Evolutionary conservation across 208 protist genomes (phyloP).

Genomic region (Acanthamoeba rhysodes): DNA sequence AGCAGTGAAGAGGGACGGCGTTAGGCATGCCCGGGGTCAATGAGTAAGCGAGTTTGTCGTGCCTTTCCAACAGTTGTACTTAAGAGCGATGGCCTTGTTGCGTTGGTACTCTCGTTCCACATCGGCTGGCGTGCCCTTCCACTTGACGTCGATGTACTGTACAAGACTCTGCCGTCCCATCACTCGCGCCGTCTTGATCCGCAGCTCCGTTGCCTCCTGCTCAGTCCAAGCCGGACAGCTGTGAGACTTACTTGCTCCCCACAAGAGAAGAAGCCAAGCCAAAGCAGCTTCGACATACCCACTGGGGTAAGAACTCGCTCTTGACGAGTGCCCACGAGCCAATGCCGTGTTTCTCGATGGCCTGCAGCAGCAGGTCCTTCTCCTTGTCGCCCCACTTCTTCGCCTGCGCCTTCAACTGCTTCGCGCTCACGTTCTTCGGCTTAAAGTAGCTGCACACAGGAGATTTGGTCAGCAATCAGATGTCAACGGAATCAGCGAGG

Average conservation of each 20-base stretch:
- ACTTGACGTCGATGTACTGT: conserved; percentile 44
- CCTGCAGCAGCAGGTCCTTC: conserved; percentile 13
- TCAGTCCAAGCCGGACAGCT: not conserved
- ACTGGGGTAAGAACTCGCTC: conserved; percentile 42
- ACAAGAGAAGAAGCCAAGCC: not conserved
- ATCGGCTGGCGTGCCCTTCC: conserved; percentile 30
- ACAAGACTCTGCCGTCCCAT: conserved; percentile 58
- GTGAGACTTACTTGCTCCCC: not conserved
- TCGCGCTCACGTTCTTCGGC: conserved; percentile 53
- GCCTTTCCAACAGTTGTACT: conserved; percentile 67
- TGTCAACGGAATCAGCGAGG: too few relatives aligned
- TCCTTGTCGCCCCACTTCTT: conserved; percentile 66
- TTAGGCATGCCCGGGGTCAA: too few relatives aligned
- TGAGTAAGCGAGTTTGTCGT: not conserved
- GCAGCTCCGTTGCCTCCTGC: conserved; percentile 52
- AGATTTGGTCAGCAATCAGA: not conserved
- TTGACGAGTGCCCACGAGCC: conserved; percentile 28
- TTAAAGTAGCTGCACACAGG: conserved; percentile 42
- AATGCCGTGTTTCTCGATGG: conserved; percentile 48
- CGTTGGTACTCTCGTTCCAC: conserved; percentile 35
- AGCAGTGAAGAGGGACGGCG: not conserved
- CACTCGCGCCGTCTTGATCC: conserved; percentile 37
- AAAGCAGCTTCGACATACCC: not conserved
- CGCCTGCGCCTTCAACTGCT: conserved; percentile 12
- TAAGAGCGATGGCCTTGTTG: conserved; percentile 56